phyloP scores from a whole-genome alignment of 169 alveolate species.

The Besnoitia besnoiti region DNA sequence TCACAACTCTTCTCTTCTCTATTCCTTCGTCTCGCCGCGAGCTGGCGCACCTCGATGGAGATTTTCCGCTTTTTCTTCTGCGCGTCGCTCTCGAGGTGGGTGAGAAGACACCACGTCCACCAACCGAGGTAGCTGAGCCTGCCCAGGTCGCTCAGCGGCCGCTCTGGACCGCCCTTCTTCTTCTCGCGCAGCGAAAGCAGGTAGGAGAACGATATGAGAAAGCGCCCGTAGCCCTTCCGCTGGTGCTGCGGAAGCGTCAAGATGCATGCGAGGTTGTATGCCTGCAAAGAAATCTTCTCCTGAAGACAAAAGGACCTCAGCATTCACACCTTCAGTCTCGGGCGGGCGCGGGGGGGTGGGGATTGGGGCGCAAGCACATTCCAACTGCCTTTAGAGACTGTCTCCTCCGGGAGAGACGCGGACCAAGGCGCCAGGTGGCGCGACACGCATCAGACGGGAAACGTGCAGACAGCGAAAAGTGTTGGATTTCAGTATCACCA shows the following conservation, averaged over 20 bases:
- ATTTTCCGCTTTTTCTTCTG: background rate
- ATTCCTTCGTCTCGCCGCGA: too few species aligned
- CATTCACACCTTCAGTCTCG: too few species aligned
- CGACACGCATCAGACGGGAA: too few species aligned
- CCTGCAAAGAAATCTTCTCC: slow-evolving; percentile 84
- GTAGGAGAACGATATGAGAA: slow-evolving; percentile 87
- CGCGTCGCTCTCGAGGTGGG: background rate
- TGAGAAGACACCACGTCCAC: slow-evolving; percentile 62
- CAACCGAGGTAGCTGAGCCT: slow-evolving; percentile 88
- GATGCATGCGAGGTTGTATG: slow-evolving; percentile 84
- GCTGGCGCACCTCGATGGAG: background rate
- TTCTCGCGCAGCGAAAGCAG: slow-evolving; percentile 91
- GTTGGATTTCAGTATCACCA: too few species aligned
- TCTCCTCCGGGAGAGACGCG: too few species aligned
- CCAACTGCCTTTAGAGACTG: too few species aligned
- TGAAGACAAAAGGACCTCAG: background rate
- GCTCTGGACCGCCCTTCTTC: slow-evolving; percentile 96
- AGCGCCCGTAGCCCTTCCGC: slow-evolving; percentile 91
- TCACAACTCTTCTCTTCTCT: too few species aligned
- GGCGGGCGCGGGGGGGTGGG: too few species aligned
- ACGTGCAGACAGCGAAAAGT: too few species aligned
- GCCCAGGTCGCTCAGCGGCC: slow-evolving; percentile 97
- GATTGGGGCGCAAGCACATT: too few species aligned
- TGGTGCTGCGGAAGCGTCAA: slow-evolving; percentile 79
- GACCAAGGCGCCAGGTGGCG: too few species aligned